Base-by-base conservation (phyloP, 1,284 basidiomycete genomes). In the Cutaneotrichosporon sp. region DNA sequence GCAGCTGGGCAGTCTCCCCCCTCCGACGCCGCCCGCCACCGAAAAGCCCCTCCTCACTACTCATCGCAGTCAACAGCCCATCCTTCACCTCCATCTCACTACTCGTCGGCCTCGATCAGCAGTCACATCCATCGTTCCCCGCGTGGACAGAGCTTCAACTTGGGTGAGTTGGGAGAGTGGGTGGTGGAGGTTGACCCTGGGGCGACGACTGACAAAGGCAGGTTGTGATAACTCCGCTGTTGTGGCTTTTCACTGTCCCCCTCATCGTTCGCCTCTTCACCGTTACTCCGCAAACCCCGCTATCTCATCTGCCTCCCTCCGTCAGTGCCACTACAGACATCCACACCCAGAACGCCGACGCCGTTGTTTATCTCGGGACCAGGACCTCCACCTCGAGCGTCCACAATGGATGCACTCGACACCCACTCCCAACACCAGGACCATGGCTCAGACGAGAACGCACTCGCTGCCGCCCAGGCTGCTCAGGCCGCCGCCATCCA, bases 361-460 rank as follows among this genome's bases (percentile, higher is more conserved):
- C 24, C 25, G 18, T 50, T 50, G 47, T 50, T 50, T 50, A 10
- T 50, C 27, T 50, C 47, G 27, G 47, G 27, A 11, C 14, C 24
- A 27, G 47, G n/a, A 50, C 54, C 46, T 49, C 34, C 31, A 34
- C 42, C 45, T 43, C 33, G 50, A 51, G 31, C 53, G 54, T 50
- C 62, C 45, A 52, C 42, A 42, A 50, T 50, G 47, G 47, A 50
- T 50, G 47, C 24, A 27, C 68, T 72, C 67, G 69, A 68, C 70
- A 62, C 56, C 24, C 50, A 42, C 45, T 7, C 45, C 24, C 58
- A 51, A 72, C 62, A 59, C 67, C 47, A 62, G 38, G 72, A 73
- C 52, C 67, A 70, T 27, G 71, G 77, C 59, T 66, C 68, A 22
- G 73, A 74, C 54, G 75, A 70, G 18, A 68, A 70, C 38, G 72